A percentile compares a stretch with the other conserved stretches of the same genome.
Conservation (phyloP, 108 stramenopile species). For the Cyclotella sp. region DNA sequence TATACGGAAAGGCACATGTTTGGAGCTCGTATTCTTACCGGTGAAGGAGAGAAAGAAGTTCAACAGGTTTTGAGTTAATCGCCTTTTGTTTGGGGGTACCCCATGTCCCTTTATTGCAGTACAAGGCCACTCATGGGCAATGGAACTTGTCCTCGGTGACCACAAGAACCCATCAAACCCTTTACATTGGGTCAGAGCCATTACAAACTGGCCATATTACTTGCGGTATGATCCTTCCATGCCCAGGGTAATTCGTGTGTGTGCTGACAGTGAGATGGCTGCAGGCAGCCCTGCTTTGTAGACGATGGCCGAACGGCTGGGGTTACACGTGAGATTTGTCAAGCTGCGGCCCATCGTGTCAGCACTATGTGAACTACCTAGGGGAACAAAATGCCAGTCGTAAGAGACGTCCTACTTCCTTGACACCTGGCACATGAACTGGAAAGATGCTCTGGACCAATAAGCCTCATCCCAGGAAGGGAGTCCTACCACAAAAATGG, state of each 20-base stretch:
- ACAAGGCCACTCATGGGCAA: conserved; percentile 12
- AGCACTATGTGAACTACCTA: background rate
- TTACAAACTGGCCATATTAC: conserved; percentile 40
- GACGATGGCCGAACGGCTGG: conserved; percentile 36
- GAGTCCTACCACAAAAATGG: conserved; percentile 13
- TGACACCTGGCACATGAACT: conserved; percentile 11
- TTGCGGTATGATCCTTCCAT: conserved; percentile 37
- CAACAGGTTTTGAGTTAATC: background rate
- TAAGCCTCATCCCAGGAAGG: conserved; percentile 2
- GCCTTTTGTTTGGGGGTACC: conserved; percentile 34
- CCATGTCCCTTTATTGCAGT: conserved; percentile 31
- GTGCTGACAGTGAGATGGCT: conserved; percentile 40
- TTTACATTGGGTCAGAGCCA: conserved; percentile 37
- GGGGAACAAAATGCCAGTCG: conserved; percentile 19
- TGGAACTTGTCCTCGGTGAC: conserved; percentile 32
- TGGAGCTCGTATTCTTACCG: conserved; percentile 4
- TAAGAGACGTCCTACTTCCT: conserved; percentile 11
- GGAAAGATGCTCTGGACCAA: conserved; percentile 9
- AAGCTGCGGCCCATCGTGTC: conserved; percentile 1
- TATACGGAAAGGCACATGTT: background rate
- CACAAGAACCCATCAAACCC: conserved; percentile 16
- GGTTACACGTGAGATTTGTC: background rate
- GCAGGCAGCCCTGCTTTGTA: conserved; percentile 31
- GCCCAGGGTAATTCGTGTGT: conserved; percentile 33
- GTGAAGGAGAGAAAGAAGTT: conserved; percentile 9